phyloP scores from a whole-genome alignment of 2,329 filamentous ascomycete genomes.

The Leptoxyphium fumago region DNA sequence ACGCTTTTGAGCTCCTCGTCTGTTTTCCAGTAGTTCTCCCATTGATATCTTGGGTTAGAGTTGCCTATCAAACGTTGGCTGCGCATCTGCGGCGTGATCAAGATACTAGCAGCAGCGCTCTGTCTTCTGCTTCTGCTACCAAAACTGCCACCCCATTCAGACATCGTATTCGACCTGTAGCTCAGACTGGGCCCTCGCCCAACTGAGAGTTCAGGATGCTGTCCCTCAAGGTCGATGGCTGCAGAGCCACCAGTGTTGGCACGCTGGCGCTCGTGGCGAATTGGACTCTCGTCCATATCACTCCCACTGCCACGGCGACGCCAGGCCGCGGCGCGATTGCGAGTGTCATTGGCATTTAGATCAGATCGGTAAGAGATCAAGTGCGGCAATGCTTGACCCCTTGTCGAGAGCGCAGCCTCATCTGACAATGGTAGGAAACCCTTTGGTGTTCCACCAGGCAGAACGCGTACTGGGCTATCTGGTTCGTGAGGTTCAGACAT shows the following conservation, averaged over 20 bases:
- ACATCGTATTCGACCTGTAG: slow-evolving; percentile 4
- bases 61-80: slow-evolving; percentile 80
- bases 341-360: neutral
- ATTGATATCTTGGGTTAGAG: slow-evolving; percentile 71
- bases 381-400: slow-evolving; percentile 29
- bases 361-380: slow-evolving; percentile 9
- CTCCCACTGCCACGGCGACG: slow-evolving; percentile 1
- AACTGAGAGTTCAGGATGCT: no score
- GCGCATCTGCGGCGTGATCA: slow-evolving; percentile 52
- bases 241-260: slow-evolving; percentile 3
- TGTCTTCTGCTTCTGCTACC: slow-evolving; percentile 22
- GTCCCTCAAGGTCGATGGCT: slow-evolving; percentile 3
- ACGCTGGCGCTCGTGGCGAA: slow-evolving; percentile 9
- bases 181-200: no score
- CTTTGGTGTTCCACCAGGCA: slow-evolving; percentile 15
- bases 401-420: slow-evolving; percentile 26
- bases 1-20: slow-evolving; percentile 59
- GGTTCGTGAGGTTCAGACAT: no score
- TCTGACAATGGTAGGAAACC: slow-evolving; percentile 27
- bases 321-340: slow-evolving; percentile 1
- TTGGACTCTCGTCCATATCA: neutral
- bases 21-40: slow-evolving; percentile 74
- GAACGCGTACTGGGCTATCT: no score
- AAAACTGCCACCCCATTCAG: slow-evolving; percentile 3
- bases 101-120: slow-evolving; percentile 27